Evolutionary conservation across 805 yeast species (phyloP).

Genomic region (Cyberlindnera mrakii): DNA sequence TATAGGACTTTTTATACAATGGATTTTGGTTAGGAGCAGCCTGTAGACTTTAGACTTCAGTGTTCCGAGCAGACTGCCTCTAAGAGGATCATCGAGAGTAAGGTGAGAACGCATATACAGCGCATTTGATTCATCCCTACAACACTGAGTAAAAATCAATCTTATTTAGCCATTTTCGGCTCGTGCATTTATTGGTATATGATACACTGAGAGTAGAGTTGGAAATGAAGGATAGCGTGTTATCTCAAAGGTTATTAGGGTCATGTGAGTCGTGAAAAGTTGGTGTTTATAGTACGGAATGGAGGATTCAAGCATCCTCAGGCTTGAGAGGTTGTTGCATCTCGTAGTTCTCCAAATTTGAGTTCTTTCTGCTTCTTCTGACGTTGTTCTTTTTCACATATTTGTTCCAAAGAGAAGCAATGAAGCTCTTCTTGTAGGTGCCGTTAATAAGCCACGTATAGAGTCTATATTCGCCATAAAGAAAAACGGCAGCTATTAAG

Average conservation of each 20-base stretch:
- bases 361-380: constrained; percentile 24
- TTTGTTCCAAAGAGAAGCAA: constrained; percentile 13
- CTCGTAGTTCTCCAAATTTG: constrained; percentile 19
- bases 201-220: no score
- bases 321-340: constrained; percentile 6
- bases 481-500: constrained; percentile 41
- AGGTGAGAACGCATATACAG: no score
- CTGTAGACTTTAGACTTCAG: background rate
- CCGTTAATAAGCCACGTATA: constrained; percentile 34
- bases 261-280: no score
- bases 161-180: no score
- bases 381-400: constrained; percentile 12
- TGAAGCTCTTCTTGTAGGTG: constrained; percentile 16
- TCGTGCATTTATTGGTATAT: no score
- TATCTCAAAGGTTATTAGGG: no score
- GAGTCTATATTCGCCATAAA: constrained; percentile 42
- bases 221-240: no score
- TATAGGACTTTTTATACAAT: background rate
- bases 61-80: no score
- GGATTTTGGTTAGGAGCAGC: background rate
- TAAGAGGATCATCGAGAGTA: no score
- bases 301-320: background rate
- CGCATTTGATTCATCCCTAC: no score
- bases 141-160: no score
- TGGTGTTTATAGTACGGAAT: no score